Percentiles rank a stretch among this genome's conserved stretches.
phyloP scores from a whole-genome alignment of 2,329 filamentous ascomycete genomes.

The Mollisiaceae sp. region DNA sequence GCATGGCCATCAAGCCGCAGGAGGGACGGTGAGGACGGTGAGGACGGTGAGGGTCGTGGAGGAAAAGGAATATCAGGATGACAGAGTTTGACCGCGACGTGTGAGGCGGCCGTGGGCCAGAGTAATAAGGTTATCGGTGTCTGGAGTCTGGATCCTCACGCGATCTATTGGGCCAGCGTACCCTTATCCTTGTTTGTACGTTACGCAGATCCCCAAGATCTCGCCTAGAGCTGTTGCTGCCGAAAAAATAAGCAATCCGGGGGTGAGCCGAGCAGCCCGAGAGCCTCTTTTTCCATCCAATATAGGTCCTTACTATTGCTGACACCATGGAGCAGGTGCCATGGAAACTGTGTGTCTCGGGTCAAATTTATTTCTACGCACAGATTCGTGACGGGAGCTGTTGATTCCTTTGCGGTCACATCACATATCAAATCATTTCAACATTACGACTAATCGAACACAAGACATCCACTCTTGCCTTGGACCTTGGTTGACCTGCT shows the following conservation, averaged over 20 bases:
- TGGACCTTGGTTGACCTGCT: too few species aligned
- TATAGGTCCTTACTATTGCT: background rate
- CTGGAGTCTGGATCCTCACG: too few species aligned
- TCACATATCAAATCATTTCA: too few species aligned
- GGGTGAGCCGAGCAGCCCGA: background rate
- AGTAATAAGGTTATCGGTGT: background rate
- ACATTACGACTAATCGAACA: too few species aligned
- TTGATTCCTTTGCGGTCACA: too few species aligned
- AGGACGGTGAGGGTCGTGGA: background rate
- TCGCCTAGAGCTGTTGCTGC: background rate
- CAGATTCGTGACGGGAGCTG: too few species aligned
- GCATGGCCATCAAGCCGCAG: slow-evolving; percentile 23
- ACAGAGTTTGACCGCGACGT: background rate
- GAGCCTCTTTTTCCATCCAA: background rate
- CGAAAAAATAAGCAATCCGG: too few species aligned
- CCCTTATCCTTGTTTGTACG: background rate
- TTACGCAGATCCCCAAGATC: background rate
- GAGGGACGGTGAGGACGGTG: background rate
- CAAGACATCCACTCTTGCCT: too few species aligned
- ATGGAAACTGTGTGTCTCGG: too few species aligned
- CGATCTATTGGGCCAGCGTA: background rate
- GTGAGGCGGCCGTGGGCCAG: slow-evolving; percentile 7
- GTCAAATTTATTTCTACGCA: too few species aligned
- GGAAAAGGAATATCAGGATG: background rate
- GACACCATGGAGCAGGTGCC: too few species aligned